Conservation (phyloP, 1,139 yeast species). For the Debaryomyces sp. region DNA sequence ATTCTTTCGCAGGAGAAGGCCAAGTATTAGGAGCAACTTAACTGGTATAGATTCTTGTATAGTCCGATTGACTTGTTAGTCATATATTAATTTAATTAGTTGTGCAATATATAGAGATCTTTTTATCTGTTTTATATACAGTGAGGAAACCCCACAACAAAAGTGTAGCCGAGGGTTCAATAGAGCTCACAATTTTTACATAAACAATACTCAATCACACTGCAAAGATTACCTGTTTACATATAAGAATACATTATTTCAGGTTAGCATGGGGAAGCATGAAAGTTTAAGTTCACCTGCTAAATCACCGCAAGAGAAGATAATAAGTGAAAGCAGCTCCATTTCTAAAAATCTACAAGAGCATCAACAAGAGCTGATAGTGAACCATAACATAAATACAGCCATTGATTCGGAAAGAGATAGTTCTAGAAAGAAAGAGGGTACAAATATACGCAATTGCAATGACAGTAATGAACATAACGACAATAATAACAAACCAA, state of each 20-base stretch:
- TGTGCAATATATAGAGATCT: slow-evolving; percentile 2
- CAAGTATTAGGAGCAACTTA: slow-evolving; percentile 29
- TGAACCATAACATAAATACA: background rate
- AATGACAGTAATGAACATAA: background rate
- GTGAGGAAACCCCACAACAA: slow-evolving; percentile 5
- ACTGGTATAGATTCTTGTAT: background rate
- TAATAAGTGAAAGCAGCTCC: background rate
- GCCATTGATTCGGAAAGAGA: background rate
- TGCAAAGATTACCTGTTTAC: background rate
- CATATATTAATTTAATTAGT: background rate
- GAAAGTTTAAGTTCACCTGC: slow-evolving; percentile 1
- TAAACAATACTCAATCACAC: background rate
- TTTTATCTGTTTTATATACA: slow-evolving; percentile 5
- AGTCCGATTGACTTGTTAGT: background rate
- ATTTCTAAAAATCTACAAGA: background rate
- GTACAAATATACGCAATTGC: background rate
- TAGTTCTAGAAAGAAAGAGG: background rate
- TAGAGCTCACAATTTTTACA: background rate
- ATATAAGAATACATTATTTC: background rate
- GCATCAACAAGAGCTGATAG: slow-evolving; percentile 1
- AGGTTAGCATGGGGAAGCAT: slow-evolving; percentile 4
- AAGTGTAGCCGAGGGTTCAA: slow-evolving; percentile 4
- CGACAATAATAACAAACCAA: background rate
- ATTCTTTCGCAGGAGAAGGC: slow-evolving; percentile 34
- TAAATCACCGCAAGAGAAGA: background rate